Base-by-base conservation (phyloP, 768 basidiomycete species). In the Candolleomyces eurysporus region DNA sequence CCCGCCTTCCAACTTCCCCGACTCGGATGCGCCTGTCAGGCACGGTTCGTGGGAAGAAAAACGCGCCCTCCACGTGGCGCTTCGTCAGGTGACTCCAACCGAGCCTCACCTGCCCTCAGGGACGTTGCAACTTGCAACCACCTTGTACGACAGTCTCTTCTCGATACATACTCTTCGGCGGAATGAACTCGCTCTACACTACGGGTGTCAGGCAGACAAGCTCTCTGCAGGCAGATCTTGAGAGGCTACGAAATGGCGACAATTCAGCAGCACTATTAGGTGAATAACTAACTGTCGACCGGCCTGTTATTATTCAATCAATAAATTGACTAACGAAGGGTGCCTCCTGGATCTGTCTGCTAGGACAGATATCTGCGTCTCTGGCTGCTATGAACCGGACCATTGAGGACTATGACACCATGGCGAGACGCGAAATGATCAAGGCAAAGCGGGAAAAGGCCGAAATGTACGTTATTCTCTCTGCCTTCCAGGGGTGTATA, bases 341-440 rank as follows among this genome's bases (percentile, higher is more conserved):
- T 51, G 60, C 72, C 49, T 51, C 56, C 21, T 58, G 46, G 64
- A 66, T 67, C 62, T 71, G 62, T 64, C 63, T 67, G 75, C 73
- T 79, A 96, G 96, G 96, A 74, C 96, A 98, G 84, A 94, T 99
- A 75, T 92, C 93, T 36, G 95, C 96, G n/a, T 95, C 94, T 9
- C 80, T 99, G n/a, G 86, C 94, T 30, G 95, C 94, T 2, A 89
- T 98, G 84, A 89, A 92, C 54, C 79, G 97, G 60, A 95, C 97
- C 58, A 89, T 98, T 64, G 96, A 98, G 63, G 97, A 99, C 70
- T 98, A 96, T 70, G 96, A 98, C 68, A 90, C 91, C 9, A 95
- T 98, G 92, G 94, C 92, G 0, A 92, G 90, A 77, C 83, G 96
- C 63, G 97, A 99, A 75, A 94, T 97, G 70, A 95, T 98, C 57